Evolutionary conservation across 2,329 filamentous ascomycete genomes (phyloP).

Genomic region (Xylariaceae sp.): DNA sequence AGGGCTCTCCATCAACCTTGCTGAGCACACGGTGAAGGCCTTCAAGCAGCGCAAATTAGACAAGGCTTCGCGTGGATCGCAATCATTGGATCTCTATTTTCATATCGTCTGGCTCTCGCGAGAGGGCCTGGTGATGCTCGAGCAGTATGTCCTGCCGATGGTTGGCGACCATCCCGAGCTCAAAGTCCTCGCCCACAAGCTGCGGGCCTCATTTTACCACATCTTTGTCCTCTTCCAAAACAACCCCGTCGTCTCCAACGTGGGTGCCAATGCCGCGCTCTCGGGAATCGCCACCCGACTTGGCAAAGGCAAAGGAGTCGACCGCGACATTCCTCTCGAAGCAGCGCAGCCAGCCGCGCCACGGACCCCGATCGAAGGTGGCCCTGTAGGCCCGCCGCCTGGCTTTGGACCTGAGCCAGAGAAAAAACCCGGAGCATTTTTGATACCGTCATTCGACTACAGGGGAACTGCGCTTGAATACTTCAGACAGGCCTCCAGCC

Average conservation of each 20-base stretch:
- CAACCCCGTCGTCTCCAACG: constrained; percentile 66
- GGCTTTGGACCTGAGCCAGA: constrained; percentile 42
- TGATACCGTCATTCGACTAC: constrained; percentile 75
- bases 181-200: constrained; percentile 83
- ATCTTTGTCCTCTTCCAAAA: constrained; percentile 97
- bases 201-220: constrained; percentile 91
- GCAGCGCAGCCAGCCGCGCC: constrained; percentile 42
- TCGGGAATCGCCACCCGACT: constrained; percentile 24
- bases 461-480: constrained; percentile 73
- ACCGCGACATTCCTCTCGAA: constrained; percentile 40
- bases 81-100: constrained; percentile 72
- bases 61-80: constrained; percentile 61
- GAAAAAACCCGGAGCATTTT: constrained; percentile 59
- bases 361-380: constrained; percentile 49
- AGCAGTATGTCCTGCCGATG: constrained; percentile 81
- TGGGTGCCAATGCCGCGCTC: constrained; percentile 45
- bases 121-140: constrained; percentile 82
- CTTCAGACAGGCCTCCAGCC: constrained; percentile 69
- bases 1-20: constrained; percentile 82
- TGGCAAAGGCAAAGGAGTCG: constrained; percentile 47
- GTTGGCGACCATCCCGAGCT: constrained; percentile 73
- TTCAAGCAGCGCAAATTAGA: constrained; percentile 80
- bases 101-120: constrained; percentile 95
- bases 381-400: constrained; percentile 52
- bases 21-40: constrained; percentile 74